These are phyloP conservation scores for Hebeloma cylindrosporum DNA, from an alignment of 768 basidiomycete genomes.

Conservation along the genomic window DNA sequence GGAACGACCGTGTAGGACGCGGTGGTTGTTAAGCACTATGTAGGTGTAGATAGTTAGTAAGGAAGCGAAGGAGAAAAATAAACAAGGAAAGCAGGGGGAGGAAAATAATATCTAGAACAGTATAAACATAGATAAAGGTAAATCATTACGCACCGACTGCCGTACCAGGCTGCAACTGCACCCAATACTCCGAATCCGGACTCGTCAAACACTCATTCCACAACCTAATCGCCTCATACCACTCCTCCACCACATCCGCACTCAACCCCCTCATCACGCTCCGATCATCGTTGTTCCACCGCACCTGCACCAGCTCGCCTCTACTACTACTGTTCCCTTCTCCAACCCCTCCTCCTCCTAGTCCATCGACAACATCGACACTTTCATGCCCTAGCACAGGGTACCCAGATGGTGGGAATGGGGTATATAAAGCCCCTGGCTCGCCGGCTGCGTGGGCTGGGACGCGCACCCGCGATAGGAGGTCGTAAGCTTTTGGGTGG, in stretches of 20 bases:
- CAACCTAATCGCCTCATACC: conserved; percentile 72
- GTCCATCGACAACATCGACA: too few relatives aligned
- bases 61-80: not conserved
- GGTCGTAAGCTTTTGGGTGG: conserved; percentile 66
- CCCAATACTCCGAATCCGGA: conserved; percentile 88
- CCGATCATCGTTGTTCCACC: conserved; percentile 96
- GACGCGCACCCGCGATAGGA: conserved; percentile 67
- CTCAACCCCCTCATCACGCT: conserved; percentile 70
- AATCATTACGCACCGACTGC: conserved; percentile 74
- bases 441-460: conserved; percentile 92
- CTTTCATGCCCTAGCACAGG: conserved; percentile 73
- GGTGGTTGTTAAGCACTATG: conserved; percentile 87
- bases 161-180: conserved; percentile 84
- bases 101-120: too few relatives aligned
- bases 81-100: not conserved
- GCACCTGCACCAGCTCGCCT: conserved; percentile 68
- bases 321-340: too few relatives aligned
- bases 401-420: conserved; percentile 58
- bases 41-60: not conserved
- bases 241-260: conserved; percentile 66
- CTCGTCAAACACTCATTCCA: conserved; percentile 80
- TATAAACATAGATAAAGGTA: too few relatives aligned
- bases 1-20: conserved; percentile 93
- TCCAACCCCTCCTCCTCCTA: too few relatives aligned
- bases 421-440: conserved; percentile 50